phyloP scores from a whole-genome alignment of 2,329 filamentous ascomycete species.

The Botrytis porri region DNA sequence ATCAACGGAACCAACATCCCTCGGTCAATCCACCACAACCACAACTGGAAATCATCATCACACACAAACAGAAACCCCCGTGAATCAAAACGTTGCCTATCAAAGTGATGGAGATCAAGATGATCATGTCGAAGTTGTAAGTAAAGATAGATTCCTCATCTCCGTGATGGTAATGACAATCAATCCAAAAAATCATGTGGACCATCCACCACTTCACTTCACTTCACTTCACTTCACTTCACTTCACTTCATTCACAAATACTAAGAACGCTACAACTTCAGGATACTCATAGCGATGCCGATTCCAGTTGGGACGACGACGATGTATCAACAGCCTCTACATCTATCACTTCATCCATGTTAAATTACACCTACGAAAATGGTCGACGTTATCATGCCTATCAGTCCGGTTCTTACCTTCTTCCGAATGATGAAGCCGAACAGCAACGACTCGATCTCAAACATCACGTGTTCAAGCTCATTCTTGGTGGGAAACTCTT shows the following conservation, averaged over 20 bases:
- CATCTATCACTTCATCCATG: conserved; percentile 38
- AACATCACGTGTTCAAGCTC: conserved; percentile 36
- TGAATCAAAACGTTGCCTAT: background rate
- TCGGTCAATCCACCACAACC: background rate
- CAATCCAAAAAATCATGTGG: background rate
- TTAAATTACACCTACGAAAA: conserved; percentile 55
- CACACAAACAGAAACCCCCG: background rate
- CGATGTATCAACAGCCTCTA: background rate
- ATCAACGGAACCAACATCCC: background rate
- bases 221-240: background rate
- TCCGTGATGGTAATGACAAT: background rate
- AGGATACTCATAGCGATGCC: conserved; percentile 16
- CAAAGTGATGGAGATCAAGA: conserved; percentile 13
- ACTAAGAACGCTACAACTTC: background rate
- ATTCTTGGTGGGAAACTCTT: conserved; percentile 40
- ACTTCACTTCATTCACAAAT: background rate
- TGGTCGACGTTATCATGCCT: conserved; percentile 57
- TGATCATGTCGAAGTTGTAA: conserved; percentile 8
- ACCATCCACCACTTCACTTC: background rate
- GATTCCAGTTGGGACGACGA: conserved; percentile 15
- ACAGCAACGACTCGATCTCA: conserved; percentile 57
- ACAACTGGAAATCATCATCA: background rate
- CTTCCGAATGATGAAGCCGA: conserved; percentile 61
- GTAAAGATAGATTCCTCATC: background rate
- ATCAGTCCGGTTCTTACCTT: conserved; percentile 53